Conservation (phyloP, 1,284 basidiomycete species). For the Microbotryum violaceum region DNA sequence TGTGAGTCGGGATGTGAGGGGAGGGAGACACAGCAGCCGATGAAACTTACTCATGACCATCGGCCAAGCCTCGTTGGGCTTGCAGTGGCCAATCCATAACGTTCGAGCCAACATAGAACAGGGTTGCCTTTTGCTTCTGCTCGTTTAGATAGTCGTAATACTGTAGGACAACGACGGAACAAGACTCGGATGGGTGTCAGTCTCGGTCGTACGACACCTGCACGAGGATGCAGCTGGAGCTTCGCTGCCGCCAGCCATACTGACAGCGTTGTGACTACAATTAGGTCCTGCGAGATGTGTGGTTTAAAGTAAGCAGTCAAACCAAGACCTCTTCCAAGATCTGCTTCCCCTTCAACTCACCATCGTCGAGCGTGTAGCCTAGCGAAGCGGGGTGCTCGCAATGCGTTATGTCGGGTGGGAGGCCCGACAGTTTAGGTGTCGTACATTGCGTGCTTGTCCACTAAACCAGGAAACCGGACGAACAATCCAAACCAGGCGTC, state of each 20-base stretch:
- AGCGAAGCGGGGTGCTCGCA: conserved; percentile 47
- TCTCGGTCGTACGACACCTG: too few species aligned
- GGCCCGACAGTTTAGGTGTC: not conserved
- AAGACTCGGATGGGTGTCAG: too few species aligned
- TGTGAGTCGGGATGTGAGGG: too few species aligned
- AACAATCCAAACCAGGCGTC: too few species aligned
- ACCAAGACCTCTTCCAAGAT: too few species aligned
- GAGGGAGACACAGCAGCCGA: too few species aligned
- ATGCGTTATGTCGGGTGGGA: conserved; percentile 40
- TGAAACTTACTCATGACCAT: conserved; percentile 39
- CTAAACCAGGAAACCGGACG: too few species aligned
- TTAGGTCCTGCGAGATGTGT: conserved; percentile 28
- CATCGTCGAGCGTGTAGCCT: conserved; percentile 48
- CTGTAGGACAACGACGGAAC: not conserved
- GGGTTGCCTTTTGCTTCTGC: conserved; percentile 47
- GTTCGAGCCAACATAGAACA: conserved; percentile 43
- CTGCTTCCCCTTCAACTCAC: conserved; percentile 9
- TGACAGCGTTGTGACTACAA: conserved; percentile 42
- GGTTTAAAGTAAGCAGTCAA: too few species aligned
- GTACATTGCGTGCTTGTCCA: conserved; percentile 35
- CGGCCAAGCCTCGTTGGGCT: conserved; percentile 44
- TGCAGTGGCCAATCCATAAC: conserved; percentile 49
- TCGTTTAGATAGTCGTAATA: conserved; percentile 45
- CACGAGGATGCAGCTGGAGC: too few species aligned
- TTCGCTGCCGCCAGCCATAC: too few species aligned